Conservation (phyloP, 2,329 filamentous ascomycete genomes). For the Clonostachys rhizophaga region DNA sequence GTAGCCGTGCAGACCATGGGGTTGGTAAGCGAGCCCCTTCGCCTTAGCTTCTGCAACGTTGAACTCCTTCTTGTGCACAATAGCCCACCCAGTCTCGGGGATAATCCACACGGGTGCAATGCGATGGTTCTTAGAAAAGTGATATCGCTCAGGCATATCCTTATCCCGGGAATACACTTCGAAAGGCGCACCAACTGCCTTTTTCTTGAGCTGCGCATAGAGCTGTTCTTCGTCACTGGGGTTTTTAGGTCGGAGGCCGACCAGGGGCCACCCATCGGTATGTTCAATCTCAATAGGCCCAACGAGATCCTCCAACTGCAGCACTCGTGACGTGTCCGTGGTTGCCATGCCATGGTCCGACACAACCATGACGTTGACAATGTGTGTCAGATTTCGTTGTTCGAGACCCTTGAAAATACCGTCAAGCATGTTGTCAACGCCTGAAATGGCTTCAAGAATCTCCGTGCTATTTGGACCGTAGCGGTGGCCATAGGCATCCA, state of each 20-base stretch:
- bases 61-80: constrained; percentile 77
- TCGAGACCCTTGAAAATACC: constrained; percentile 72
- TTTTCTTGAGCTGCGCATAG: constrained; percentile 58
- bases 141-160: constrained; percentile 89
- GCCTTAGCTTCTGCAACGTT: constrained; percentile 61
- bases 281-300: constrained; percentile 75
- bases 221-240: constrained; percentile 61
- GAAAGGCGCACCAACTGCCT: constrained; percentile 61
- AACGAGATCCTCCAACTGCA: constrained; percentile 87
- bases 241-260: constrained; percentile 78
- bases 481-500: constrained; percentile 80
- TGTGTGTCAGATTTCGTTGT: constrained; percentile 74
- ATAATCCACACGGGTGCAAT: constrained; percentile 96
- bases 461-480: constrained; percentile 95
- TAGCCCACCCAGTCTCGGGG: constrained; percentile 87
- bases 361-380: constrained; percentile 94
- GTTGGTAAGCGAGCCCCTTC: constrained; percentile 66
- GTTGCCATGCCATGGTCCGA: constrained; percentile 99
- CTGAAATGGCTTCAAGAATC: constrained; percentile 70
- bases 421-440: constrained; percentile 81
- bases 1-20: constrained; percentile 86
- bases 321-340: constrained; percentile 71
- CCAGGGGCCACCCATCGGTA: constrained; percentile 90
- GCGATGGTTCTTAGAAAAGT: constrained; percentile 81
- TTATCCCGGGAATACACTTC: constrained; percentile 84